A percentile compares a stretch with the other conserved stretches of the same genome.
Evolutionary conservation across 306 rosid species (phyloP).

Genomic region (Cucurbita moschata): DNA sequence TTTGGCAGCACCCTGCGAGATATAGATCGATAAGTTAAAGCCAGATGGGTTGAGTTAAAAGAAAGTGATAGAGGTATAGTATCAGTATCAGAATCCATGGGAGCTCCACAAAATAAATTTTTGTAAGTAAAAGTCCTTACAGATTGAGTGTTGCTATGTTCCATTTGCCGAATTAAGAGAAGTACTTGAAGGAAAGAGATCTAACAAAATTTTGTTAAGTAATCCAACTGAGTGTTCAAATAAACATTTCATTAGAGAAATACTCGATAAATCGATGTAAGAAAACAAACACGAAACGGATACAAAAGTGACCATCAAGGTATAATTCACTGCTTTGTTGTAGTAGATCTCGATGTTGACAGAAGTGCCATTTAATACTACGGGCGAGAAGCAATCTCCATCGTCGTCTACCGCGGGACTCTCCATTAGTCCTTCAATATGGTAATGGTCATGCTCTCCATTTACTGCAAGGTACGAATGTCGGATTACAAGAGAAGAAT

Average conservation of each 20-base stretch:
- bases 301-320: slow-evolving; percentile 99
- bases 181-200: slow-evolving; percentile 96
- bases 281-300: slow-evolving; percentile 25
- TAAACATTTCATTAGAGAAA: not conserved
- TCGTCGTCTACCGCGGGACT: slow-evolving; percentile 81
- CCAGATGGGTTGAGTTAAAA: not conserved
- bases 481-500: not conserved
- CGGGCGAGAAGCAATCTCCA: slow-evolving; percentile 84
- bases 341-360: slow-evolving; percentile 86
- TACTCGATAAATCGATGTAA: not conserved
- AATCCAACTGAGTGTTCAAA: slow-evolving; percentile 14
- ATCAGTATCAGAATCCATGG: not conserved
- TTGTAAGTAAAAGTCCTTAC: slow-evolving; percentile 33
- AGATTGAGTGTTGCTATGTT: slow-evolving; percentile 95
- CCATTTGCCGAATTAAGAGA: slow-evolving; percentile 94
- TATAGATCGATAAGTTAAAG: not conserved
- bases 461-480: slow-evolving; percentile 22
- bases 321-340: slow-evolving; percentile 93
- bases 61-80: not conserved
- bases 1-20: slow-evolving; percentile 90
- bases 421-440: slow-evolving; percentile 83
- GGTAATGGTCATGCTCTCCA: slow-evolving; percentile 67
- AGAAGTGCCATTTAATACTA: slow-evolving; percentile 75
- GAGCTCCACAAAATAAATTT: not conserved
- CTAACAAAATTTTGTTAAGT: slow-evolving; percentile 52